Base-by-base conservation (phyloP, 108 stramenopile species). In the Cyclotella kingstonii region DNA sequence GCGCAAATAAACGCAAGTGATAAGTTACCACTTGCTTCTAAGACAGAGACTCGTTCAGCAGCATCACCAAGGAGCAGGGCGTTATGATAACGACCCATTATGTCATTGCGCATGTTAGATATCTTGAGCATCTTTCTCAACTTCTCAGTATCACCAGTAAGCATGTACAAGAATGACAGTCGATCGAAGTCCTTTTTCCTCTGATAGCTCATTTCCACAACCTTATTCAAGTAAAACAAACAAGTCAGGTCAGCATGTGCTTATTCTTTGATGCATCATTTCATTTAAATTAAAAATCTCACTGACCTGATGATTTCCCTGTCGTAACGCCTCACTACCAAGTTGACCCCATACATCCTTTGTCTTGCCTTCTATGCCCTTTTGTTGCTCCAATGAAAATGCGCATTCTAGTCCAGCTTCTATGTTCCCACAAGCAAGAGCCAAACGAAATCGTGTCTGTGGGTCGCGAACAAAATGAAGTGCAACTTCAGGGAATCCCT, bases 201-300 rank as follows among this genome's bases (percentile, higher is more conserved):
- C 82, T 98, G 97, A 71, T 97, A 98, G 36, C 95, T 94, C 96
- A 96, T 97, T 68, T 98, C 97, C 35, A 97, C 98, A 63, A 98
- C 91, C 57, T 69, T 38, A n/a, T n/a, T n/a, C n/a, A n/a, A n/a
- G n/a, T n/a, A n/a, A n/a, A n/a, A n/a, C n/a, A n/a, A n/a, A n/a
- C n/a, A n/a, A n/a, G n/a, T n/a, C n/a, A n/a, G n/a, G n/a, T n/a
- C n/a, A n/a, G n/a, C n/a, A n/a, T n/a, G n/a, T n/a, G n/a, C n/a
- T n/a, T n/a, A n/a, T n/a, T n/a, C n/a, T n/a, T n/a, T n/a, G n/a
- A n/a, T n/a, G n/a, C n/a, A n/a, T n/a, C n/a, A n/a, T n/a, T n/a
- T n/a, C n/a, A n/a, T n/a, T n/a, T n/a, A n/a, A n/a, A n/a, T n/a
- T n/a, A n/a, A n/a, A n/a, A n/a, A n/a, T n/a, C 12, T 31, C 28